A percentile compares a stretch with the other conserved stretches of the same genome.
These are phyloP conservation scores for Eutreptiella sp. DNA, from an alignment of 208 protist genomes.

Conservation along the genomic window DNA sequence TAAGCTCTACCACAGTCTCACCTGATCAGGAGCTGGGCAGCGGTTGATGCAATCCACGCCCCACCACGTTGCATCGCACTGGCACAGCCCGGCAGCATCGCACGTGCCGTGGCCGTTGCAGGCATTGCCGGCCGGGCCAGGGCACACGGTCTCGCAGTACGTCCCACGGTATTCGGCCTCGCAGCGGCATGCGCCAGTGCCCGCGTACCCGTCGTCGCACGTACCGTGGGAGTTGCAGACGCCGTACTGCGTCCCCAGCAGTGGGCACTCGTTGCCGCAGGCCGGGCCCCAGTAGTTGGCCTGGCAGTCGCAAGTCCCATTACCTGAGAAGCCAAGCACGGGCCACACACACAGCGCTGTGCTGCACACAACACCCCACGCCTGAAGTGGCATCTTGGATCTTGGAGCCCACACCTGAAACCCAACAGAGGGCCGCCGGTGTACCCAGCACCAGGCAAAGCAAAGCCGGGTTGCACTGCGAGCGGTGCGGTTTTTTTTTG, in stretches of 20 bases:
- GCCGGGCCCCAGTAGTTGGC: constrained; percentile 24
- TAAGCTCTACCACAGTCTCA: too few species aligned
- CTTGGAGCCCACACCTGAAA: too few species aligned
- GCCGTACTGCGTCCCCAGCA: constrained; percentile 3
- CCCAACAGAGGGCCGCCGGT: too few species aligned
- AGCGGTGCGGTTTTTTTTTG: too few species aligned
- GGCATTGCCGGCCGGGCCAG: neutral
- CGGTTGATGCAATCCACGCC: too few species aligned
- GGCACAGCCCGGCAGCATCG: constrained; percentile 2
- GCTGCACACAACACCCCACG: too few species aligned
- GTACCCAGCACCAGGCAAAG: too few species aligned
- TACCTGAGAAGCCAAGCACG: constrained; percentile 15
- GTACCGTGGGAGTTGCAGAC: constrained; percentile 11
- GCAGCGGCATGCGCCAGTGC: constrained; percentile 11
- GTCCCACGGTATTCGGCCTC: neutral
- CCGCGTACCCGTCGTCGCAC: constrained; percentile 17
- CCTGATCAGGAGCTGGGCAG: too few species aligned
- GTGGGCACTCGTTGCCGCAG: constrained; percentile 15
- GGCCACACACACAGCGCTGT: too few species aligned
- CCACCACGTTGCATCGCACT: neutral
- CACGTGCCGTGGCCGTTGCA: constrained; percentile 10
- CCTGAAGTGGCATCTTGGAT: too few species aligned
- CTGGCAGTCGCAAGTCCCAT: constrained; percentile 27
- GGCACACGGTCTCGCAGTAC: neutral
- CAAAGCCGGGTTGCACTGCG: too few species aligned